These are phyloP conservation scores for Stenogyne calaminthoides DNA, from an alignment of 305 asterid genomes.

Conservation along the genomic window DNA sequence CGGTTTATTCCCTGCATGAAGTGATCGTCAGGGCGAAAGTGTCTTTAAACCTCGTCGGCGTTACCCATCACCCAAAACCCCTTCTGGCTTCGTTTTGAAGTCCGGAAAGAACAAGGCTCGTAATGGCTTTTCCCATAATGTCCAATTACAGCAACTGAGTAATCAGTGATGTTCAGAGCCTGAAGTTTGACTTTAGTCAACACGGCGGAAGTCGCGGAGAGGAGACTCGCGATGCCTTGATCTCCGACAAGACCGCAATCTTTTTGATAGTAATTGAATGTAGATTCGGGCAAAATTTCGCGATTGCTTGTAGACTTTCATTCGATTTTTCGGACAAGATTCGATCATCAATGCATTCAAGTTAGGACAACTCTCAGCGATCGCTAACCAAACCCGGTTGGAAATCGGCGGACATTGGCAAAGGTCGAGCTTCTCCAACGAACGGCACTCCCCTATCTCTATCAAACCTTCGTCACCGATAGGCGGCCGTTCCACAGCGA, in stretches of 20 bases:
- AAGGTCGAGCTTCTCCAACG: conserved; percentile 81
- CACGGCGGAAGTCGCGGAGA: conserved; percentile 50
- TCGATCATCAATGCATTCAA: conserved; percentile 67
- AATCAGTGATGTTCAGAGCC: conserved; percentile 63
- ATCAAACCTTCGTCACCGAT: conserved; percentile 75
- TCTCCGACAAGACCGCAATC: conserved; percentile 83
- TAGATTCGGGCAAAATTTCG: conserved; percentile 60
- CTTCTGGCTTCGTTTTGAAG: conserved; percentile 85
- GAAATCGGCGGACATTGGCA: conserved; percentile 75
- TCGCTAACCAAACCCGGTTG: conserved; percentile 59
- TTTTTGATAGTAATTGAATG: conserved; percentile 65
- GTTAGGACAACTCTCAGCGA: conserved; percentile 68
- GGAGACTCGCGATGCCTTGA: conserved; percentile 67
- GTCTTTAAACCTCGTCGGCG: conserved; percentile 64
- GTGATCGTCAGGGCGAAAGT: conserved; percentile 58
- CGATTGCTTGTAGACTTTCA: conserved; percentile 70
- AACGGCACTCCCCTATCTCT: conserved; percentile 78
- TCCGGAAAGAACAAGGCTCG: conserved; percentile 56
- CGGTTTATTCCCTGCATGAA: conserved; percentile 70
- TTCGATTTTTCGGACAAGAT: conserved; percentile 63
- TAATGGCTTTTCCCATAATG: conserved; percentile 72
- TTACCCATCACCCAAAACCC: conserved; percentile 98
- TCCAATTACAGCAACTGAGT: conserved; percentile 82
- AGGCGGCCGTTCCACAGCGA: conserved; percentile 73
- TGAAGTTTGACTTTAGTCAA: conserved; percentile 80